Evolutionary conservation across 2,329 filamentous ascomycete genomes (phyloP).

Genomic region (Verticillium zaregamsianum): DNA sequence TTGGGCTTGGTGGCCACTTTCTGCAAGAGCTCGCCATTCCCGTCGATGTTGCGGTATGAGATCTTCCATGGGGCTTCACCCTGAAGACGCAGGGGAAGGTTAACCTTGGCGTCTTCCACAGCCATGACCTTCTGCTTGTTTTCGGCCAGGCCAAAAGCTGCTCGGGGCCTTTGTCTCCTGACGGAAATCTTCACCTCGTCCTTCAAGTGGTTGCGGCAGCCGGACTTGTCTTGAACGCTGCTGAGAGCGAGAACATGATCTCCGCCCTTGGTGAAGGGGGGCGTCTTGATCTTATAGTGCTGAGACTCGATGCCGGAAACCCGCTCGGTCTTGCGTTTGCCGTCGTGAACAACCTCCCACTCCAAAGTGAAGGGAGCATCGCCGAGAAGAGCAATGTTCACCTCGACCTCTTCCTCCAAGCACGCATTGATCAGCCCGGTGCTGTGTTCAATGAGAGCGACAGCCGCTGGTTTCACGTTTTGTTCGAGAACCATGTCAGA

Average conservation of each 20-base stretch:
- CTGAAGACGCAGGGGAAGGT: constrained; percentile 77
- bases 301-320: constrained; percentile 59
- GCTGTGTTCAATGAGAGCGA: constrained; percentile 62
- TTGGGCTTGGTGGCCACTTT: constrained; percentile 56
- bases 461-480: constrained; percentile 88
- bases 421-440: constrained; percentile 63
- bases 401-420: constrained; percentile 73
- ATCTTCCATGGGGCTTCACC: constrained; percentile 84
- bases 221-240: constrained; percentile 79
- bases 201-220: constrained; percentile 81
- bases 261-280: constrained; percentile 71
- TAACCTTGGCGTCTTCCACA: constrained; percentile 69
- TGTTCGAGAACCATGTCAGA: constrained; percentile 69
- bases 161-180: constrained; percentile 81
- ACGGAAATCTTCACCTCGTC: constrained; percentile 84
- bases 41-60: constrained; percentile 65
- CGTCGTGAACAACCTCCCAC: constrained; percentile 88
- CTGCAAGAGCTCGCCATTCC: constrained; percentile 38
- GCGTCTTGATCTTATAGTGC: constrained; percentile 69
- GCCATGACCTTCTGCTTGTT: constrained; percentile 71
- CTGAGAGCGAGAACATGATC: constrained; percentile 86
- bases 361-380: constrained; percentile 86
- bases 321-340: constrained; percentile 70
- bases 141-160: constrained; percentile 79
- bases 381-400: constrained; percentile 72